Evolutionary conservation across 2,329 filamentous ascomycete species (phyloP).

Genomic region (Colletotrichum spinosum): DNA sequence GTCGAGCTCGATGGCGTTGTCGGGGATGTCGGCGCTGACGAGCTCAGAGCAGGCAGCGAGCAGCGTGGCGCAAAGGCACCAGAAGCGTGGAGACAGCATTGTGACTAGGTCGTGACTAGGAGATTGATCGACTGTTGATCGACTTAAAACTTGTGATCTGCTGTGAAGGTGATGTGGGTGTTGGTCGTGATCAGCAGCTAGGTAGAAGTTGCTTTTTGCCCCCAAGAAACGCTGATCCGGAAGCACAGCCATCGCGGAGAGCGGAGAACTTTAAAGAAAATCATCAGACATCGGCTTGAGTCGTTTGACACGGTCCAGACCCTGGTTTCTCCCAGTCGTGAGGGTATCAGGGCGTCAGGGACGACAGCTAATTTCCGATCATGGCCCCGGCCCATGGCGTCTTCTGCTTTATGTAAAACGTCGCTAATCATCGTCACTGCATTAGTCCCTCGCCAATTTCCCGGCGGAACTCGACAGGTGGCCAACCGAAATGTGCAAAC

Average conservation of each 20-base stretch:
- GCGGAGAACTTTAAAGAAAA: constrained; percentile 5
- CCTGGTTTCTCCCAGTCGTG: background rate
- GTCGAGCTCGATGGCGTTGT: constrained; percentile 36
- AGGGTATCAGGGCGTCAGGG: constrained; percentile 16
- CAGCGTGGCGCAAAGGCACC: constrained; percentile 25
- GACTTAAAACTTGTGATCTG: constrained; percentile 22
- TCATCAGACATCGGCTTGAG: background rate
- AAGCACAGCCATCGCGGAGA: constrained; percentile 15
- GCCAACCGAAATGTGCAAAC: constrained; percentile 27
- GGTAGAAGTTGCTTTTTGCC: constrained; percentile 11
- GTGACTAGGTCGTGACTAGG: background rate
- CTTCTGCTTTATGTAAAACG: constrained; percentile 31
- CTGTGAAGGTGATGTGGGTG: background rate
- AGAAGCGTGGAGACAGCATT: constrained; percentile 26
- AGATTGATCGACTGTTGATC: background rate
- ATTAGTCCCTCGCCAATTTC: constrained; percentile 35
- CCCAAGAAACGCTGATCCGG: constrained; percentile 21
- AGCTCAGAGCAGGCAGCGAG: constrained; percentile 19
- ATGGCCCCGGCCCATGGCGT: constrained; percentile 27
- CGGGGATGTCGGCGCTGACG: constrained; percentile 29
- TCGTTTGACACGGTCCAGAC: no score
- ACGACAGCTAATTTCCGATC: constrained; percentile 32
- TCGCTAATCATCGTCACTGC: constrained; percentile 35
- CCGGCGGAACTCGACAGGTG: constrained; percentile 13
- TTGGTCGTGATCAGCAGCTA: constrained; percentile 20